phyloP scores from a whole-genome alignment of 2,329 filamentous ascomycete genomes.

The Fusarium tuaranense region DNA sequence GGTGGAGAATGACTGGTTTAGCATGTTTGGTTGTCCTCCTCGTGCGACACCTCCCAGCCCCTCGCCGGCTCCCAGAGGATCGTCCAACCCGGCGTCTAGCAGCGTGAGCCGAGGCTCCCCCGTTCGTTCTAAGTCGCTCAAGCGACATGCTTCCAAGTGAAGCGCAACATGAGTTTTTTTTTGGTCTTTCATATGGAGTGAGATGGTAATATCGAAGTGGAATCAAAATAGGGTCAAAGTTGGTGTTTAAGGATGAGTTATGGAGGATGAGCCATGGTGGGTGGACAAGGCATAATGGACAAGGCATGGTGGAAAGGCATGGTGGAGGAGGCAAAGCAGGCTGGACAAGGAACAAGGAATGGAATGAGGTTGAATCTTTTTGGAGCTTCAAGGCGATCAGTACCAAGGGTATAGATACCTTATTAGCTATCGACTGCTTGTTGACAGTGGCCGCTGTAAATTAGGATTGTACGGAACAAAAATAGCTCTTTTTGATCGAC shows the following conservation, averaged over 20 bases:
- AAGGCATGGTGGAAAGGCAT: too few relatives aligned
- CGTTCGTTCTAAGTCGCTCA: not conserved
- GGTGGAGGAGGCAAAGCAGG: not conserved
- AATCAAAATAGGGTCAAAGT: not conserved
- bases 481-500: not conserved
- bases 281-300: too few relatives aligned
- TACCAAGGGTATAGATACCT: not conserved
- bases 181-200: not conserved
- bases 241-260: not conserved
- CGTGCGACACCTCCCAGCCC: constrained; percentile 34
- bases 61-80: constrained; percentile 33
- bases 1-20: not conserved
- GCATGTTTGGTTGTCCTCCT: not conserved
- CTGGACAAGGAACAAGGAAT: not conserved
- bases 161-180: not conserved
- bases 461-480: not conserved
- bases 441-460: not conserved
- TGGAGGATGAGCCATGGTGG: not conserved
- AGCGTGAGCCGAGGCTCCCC: not conserved
- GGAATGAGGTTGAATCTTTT: not conserved
- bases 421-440: not conserved
- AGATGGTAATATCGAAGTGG: not conserved
- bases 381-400: not conserved
- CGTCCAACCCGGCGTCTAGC: not conserved
- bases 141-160: not conserved